A percentile compares a stretch with the other conserved stretches of the same genome.
Evolutionary conservation across 805 yeast species (phyloP).

Genomic region (Dipodascopsis uninucleata): DNA sequence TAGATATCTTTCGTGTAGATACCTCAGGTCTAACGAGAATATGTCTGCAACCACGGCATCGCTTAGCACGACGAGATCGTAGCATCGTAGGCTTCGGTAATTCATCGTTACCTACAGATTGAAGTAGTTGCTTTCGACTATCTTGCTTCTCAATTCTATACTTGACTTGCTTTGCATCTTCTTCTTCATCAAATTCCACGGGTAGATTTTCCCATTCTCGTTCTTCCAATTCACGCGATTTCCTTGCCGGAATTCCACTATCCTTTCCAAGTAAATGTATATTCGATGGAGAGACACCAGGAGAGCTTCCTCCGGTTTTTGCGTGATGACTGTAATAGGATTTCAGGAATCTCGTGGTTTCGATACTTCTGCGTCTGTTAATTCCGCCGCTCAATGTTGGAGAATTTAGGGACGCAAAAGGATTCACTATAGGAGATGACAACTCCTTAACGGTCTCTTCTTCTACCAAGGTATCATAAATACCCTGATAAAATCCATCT

Average conservation of each 20-base stretch:
- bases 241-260: slow-evolving; percentile 10
- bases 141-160: too few relatives aligned
- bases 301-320: background rate
- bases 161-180: slow-evolving; percentile 8
- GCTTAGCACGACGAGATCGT: slow-evolving; percentile 31
- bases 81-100: slow-evolving; percentile 33
- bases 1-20: slow-evolving; percentile 2
- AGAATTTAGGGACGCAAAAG: too few relatives aligned
- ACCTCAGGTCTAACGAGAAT: slow-evolving; percentile 36
- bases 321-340: slow-evolving; percentile 11
- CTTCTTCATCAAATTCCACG: background rate
- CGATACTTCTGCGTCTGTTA: slow-evolving; percentile 13
- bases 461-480: slow-evolving; percentile 7
- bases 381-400: slow-evolving; percentile 4
- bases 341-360: slow-evolving; percentile 17
- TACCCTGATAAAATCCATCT: slow-evolving; percentile 1
- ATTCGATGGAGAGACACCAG: background rate
- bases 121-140: too few relatives aligned
- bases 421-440: too few relatives aligned
- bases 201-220: background rate
- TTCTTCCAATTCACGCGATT: slow-evolving; percentile 12
- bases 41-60: slow-evolving; percentile 37
- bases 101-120: too few relatives aligned
- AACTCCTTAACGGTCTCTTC: slow-evolving; percentile 3
- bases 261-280: slow-evolving; percentile 12